These are phyloP conservation scores for Boletus reticuloceps DNA, from an alignment of 768 basidiomycete genomes.

Conservation along the genomic window DNA sequence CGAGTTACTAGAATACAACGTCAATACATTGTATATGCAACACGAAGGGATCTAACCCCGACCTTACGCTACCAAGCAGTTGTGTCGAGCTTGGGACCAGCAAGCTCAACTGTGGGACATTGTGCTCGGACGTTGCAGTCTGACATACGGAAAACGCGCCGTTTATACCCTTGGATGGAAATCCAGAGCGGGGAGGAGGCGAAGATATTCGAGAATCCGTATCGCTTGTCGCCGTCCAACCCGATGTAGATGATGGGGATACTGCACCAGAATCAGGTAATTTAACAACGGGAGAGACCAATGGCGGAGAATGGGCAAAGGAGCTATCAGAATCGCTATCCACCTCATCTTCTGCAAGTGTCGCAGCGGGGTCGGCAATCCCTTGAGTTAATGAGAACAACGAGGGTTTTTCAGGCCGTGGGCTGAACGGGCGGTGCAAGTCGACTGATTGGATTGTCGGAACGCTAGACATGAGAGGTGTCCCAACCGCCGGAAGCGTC, in stretches of 20 bases:
- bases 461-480: conserved; percentile 20
- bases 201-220: conserved; percentile 16
- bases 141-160: conserved; percentile 6
- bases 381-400: conserved; percentile 22
- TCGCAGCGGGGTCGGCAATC: background rate
- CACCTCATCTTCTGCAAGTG: conserved; percentile 9
- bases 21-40: conserved; percentile 3
- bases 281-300: conserved; percentile 29
- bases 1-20: conserved; percentile 16
- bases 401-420: conserved; percentile 22
- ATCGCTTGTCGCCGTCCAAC: conserved; percentile 30
- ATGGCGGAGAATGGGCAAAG: conserved; percentile 26
- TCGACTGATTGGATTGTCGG: conserved; percentile 13
- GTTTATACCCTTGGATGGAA: conserved; percentile 11
- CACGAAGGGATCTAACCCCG: background rate
- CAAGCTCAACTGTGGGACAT: conserved; percentile 28
- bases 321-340: conserved; percentile 23
- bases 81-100: conserved; percentile 23
- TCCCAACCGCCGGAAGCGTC: conserved; percentile 28
- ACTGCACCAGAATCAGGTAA: conserved; percentile 23
- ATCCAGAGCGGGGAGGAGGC: conserved; percentile 2
- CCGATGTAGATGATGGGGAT: conserved; percentile 25
- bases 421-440: conserved; percentile 28
- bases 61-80: conserved; percentile 14
- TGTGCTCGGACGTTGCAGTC: conserved; percentile 6